Evolutionary conservation across 345 rosid genomes (phyloP), one percentile per base, ranked within the genome.

Genomic region (Turnera subulata): DNA sequence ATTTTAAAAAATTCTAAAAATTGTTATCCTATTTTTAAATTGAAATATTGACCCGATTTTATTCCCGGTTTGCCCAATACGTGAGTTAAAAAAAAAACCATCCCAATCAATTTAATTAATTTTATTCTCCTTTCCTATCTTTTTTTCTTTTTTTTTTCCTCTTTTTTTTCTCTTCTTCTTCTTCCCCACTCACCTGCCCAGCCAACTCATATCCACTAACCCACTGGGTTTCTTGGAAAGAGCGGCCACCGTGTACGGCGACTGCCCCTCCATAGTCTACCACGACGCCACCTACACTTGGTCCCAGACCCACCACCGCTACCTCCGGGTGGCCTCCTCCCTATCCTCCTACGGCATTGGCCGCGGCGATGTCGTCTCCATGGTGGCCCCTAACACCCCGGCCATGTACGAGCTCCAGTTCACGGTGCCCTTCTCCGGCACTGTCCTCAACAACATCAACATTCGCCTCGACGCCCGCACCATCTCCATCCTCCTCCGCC

Each of bases 391-490:
- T 35, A 66, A 66, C 22, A 9, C 45, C 10, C 70, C 59, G 1
- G 58, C 70, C 7, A 66, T 66, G 53, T 58, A 66, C 48, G 70
- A 66, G 59, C 70, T 66, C 20, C 70, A 66, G 10, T 66, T 66
- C n/a, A 53, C 64, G 2, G 70, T n/a, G n/a, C n/a, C n/a, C n/a
- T n/a, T n/a, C n/a, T n/a, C n/a, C n/a, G n/a, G n/a, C n/a, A n/a
- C n/a, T n/a, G n/a, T n/a, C n/a, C n/a, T n/a, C n/a, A n/a, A n/a
- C n/a, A n/a, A 45, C 59, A 23, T 66, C 29, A 58, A 58, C 33
- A 52, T 63, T 17, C 64, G 70, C 32, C 70, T 66, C 2, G 70
- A 66, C 29, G 70, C 70, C 2, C 70, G 70, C 4, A 66, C 70
- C 5, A 24, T 66, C 29, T 66, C 70, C 10, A 15, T 52, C 10